phyloP scores from a whole-genome alignment of 140 eudicot genomes.

The Anethum foeniculum region DNA sequence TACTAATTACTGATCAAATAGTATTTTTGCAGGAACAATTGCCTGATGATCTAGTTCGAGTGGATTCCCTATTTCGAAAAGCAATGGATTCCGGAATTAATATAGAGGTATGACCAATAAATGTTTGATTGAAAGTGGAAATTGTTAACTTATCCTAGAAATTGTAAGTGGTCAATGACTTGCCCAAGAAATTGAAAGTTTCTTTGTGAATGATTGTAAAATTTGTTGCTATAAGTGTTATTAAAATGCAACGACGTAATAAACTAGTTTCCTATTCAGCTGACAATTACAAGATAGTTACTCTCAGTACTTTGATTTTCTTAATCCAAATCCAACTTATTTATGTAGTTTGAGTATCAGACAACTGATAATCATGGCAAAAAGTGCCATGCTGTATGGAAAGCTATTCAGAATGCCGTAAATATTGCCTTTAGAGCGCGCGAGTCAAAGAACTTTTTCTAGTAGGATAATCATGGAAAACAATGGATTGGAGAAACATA shows the following conservation, averaged over 20 bases:
- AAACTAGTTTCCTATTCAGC: neutral
- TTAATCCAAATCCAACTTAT: neutral
- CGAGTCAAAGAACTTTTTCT: neutral
- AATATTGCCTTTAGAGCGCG: neutral
- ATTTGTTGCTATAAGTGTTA: neutral
- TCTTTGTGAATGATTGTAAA: neutral
- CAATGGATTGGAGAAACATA: neutral
- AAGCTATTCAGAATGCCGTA: neutral
- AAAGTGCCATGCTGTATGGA: neutral
- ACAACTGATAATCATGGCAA: neutral
- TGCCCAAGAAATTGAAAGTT: neutral
- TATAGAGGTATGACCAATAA: slow-evolving; percentile 57
- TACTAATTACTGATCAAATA: neutral
- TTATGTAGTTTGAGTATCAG: neutral
- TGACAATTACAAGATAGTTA: neutral
- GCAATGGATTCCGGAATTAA: slow-evolving; percentile 75
- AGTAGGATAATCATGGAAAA: neutral
- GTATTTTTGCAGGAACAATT: slow-evolving; percentile 70
- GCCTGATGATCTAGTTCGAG: slow-evolving; percentile 74
- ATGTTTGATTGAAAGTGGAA: neutral
- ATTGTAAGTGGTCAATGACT: neutral
- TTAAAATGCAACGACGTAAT: neutral
- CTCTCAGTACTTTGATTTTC: neutral
- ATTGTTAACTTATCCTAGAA: neutral
- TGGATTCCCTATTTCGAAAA: slow-evolving; percentile 66